A percentile compares a stretch with the other conserved stretches of the same genome.
Evolutionary conservation across 257 asterid genomes (phyloP).

Genomic region (Fraxinus pennsylvanica): DNA sequence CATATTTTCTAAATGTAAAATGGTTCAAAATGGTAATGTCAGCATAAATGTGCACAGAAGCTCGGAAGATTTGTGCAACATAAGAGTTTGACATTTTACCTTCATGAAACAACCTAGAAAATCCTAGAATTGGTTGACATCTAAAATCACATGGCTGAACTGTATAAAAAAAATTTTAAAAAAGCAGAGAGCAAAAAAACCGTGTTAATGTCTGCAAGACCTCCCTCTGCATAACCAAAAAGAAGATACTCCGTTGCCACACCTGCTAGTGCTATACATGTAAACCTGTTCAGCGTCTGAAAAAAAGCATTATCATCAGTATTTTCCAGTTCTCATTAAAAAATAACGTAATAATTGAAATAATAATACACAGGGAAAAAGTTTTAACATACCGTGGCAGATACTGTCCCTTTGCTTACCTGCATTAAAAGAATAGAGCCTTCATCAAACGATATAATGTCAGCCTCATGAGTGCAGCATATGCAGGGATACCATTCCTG

Average conservation of each 20-base stretch:
- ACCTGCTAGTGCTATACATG: constrained; percentile 94
- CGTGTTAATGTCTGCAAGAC: constrained; percentile 79
- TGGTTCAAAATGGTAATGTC: not conserved
- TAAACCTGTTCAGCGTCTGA: constrained; percentile 85
- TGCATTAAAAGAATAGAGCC: constrained; percentile 35
- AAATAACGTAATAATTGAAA: not conserved
- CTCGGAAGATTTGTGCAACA: not conserved
- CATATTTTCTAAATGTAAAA: not conserved
- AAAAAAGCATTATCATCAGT: constrained; percentile 17
- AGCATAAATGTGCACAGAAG: not conserved
- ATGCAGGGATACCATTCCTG: not conserved
- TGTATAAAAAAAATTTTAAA: not conserved
- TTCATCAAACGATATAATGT: not conserved
- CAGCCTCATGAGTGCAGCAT: not conserved
- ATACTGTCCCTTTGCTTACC: constrained; percentile 84
- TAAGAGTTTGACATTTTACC: not conserved
- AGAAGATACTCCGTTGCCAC: constrained; percentile 91
- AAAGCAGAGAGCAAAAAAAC: constrained; percentile 31
- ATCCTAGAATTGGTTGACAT: not conserved
- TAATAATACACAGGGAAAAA: not conserved
- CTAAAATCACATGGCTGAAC: not conserved
- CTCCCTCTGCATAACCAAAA: constrained; percentile 89
- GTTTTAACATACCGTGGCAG: constrained; percentile 60
- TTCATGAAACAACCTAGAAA: not conserved
- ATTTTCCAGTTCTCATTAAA: constrained; percentile 12